phyloP scores from a whole-genome alignment of 2,329 filamentous ascomycete species.

The Monosporascus sp. region DNA sequence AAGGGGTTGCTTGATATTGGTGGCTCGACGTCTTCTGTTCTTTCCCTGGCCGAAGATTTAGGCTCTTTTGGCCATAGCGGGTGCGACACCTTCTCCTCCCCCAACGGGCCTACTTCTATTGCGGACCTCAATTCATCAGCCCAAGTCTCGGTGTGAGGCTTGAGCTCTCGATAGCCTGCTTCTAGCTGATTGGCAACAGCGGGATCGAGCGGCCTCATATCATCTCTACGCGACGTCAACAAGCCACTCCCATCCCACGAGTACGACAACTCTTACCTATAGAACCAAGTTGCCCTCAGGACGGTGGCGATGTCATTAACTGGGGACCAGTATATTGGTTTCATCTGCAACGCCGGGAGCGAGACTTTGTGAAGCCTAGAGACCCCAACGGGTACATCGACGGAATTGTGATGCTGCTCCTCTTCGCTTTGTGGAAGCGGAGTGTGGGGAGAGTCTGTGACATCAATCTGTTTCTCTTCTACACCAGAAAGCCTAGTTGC shows the following conservation, averaged over 20 bases:
- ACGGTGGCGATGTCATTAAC: conserved; percentile 83
- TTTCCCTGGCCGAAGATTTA: conserved; percentile 27
- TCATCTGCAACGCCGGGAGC: conserved; percentile 78
- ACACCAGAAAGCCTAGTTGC: background rate
- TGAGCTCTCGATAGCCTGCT: conserved; percentile 79
- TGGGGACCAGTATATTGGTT: conserved; percentile 96
- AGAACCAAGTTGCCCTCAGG: conserved; percentile 91
- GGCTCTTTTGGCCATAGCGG: conserved; percentile 68
- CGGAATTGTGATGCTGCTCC: conserved; percentile 19
- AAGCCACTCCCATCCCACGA: background rate
- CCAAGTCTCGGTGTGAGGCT: conserved; percentile 90
- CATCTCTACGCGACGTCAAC: conserved; percentile 48
- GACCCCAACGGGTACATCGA: conserved; percentile 75
- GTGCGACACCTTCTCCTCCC: conserved; percentile 87
- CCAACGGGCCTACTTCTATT: conserved; percentile 79
- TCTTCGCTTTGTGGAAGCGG: conserved; percentile 14
- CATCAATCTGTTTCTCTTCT: conserved; percentile 17
- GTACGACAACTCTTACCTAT: conserved; percentile 46
- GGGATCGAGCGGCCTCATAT: conserved; percentile 83
- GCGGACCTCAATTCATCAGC: conserved; percentile 85
- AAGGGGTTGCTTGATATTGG: conserved; percentile 48
- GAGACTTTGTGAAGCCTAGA: conserved; percentile 88
- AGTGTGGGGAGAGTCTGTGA: conserved; percentile 3
- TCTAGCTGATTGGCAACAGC: conserved; percentile 88
- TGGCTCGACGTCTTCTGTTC: conserved; percentile 29